Evolutionary conservation across 2,329 filamentous ascomycete genomes (phyloP).

Genomic region (Grosmannia huntii): DNA sequence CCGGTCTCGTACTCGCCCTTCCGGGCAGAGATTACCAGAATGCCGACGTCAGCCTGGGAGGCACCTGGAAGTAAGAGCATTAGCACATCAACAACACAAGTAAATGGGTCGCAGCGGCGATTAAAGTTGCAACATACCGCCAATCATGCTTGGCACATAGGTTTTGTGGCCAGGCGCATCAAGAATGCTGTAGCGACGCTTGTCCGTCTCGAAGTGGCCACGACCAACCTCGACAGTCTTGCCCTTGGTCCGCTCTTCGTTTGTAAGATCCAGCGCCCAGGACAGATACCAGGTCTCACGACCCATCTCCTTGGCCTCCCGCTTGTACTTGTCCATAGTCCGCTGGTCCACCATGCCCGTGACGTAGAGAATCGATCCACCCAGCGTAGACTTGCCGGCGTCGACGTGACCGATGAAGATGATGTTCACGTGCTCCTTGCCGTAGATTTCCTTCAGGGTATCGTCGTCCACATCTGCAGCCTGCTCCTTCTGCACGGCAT

Average conservation of each 20-base stretch:
- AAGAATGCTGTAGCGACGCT: conserved; percentile 88
- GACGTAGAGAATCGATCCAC: conserved; percentile 81
- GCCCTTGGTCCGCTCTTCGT: conserved; percentile 89
- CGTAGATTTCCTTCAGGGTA: conserved; percentile 87
- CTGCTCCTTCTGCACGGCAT: conserved; percentile 75
- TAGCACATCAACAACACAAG: neutral
- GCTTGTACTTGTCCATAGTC: conserved; percentile 96
- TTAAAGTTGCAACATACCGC: conserved; percentile 28
- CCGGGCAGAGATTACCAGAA: conserved; percentile 88
- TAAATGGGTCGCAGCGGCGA: neutral
- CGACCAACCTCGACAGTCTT: conserved; percentile 97
- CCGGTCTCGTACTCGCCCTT: conserved; percentile 99
- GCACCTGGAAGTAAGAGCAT: conserved; percentile 35
- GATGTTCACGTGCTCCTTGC: conserved; percentile 86
- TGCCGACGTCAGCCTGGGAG: conserved; percentile 84
- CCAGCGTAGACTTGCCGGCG: conserved; percentile 92
- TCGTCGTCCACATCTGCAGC: conserved; percentile 56
- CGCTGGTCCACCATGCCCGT: conserved; percentile 99
- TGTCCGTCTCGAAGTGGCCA: conserved; percentile 94
- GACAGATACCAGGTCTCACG: conserved; percentile 98
- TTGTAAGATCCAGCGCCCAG: conserved; percentile 94
- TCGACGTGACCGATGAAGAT: conserved; percentile 96
- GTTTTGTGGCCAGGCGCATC: conserved; percentile 97
- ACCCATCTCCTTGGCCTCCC: conserved; percentile 88
- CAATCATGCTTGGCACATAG: conserved; percentile 97